Evolutionary conservation across 495 filamentous ascomycete genomes (phyloP), one percentile per base, ranked within the genome.

Genomic region (Tuber calosporum): DNA sequence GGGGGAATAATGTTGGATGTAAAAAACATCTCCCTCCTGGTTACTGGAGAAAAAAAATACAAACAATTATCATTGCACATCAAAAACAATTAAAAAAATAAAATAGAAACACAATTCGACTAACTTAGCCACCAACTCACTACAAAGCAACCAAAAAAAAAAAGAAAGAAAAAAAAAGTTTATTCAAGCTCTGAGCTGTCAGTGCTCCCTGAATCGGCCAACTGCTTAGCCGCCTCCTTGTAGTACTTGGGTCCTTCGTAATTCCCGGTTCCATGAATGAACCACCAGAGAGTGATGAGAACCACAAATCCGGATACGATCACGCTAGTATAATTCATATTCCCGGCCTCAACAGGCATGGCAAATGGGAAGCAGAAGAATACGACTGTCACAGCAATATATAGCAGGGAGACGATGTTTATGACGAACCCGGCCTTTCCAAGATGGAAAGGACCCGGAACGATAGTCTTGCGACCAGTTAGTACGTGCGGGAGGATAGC

Each of bases 401-500:
- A 89, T 39, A 87, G 75, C 48, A 90, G 86, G 11, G 89, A 83
- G 6, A 89, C 71, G 4, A 83, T 76, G 76, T 92, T 92, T 76
- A 93, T 82, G 0, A 83, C 72, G 69, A 84, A 90, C 0, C 91
- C 93, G 22, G 86, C 79, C 20, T 81, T 82, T 34, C 88, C 86
- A 84, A 96, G 88, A 80, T 86, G 88, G 82, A 94, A 96, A 6
- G 87, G 87, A 0, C 91, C 93, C 0, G 85, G 85, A 15, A 86
- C 85, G 66, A 94, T 88, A 22, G 88, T 86, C 34, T 85, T 84
- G 2, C 93, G 85, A 0, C 88, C 83, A 0, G 88, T 89, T 26
- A 92, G 79, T 9, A 95, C 75, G 79, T 95, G 90, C 1, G 91
- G 91, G 45, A 90, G 84, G 77, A 96, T 92, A 22, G 92, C 91